Percentiles rank a stretch among this genome's conserved stretches.
Conservation (phyloP, 2,329 filamentous ascomycete genomes). For the Fusarium fujikuroi region DNA sequence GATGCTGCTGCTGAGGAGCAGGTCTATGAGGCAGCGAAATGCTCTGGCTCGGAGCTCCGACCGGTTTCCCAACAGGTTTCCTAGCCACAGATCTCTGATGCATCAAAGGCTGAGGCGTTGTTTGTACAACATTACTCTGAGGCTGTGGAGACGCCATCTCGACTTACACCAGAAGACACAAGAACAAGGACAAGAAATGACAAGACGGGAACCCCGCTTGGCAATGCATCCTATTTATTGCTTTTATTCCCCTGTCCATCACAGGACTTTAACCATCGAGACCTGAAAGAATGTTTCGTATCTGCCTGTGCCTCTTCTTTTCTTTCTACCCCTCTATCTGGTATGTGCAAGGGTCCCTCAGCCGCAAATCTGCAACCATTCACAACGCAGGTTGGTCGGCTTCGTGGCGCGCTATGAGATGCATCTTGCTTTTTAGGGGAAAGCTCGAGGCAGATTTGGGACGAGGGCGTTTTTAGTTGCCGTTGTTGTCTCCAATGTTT, state of each 20-base stretch:
- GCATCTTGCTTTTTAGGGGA: conserved; percentile 10
- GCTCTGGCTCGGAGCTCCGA: background rate
- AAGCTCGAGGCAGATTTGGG: conserved; percentile 10
- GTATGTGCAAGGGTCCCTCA: conserved; percentile 21
- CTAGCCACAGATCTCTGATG: conserved; percentile 30
- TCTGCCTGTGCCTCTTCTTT: background rate
- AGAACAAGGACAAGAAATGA: conserved; percentile 19
- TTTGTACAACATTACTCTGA: conserved; percentile 2
- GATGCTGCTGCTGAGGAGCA: background rate
- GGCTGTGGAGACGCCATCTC: conserved; percentile 31
- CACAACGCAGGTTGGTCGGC: background rate
- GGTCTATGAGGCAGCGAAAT: conserved; percentile 20
- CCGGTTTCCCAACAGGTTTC: conserved; percentile 14
- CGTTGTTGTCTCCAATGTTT: background rate
- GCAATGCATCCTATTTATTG: conserved; percentile 18
- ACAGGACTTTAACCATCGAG: background rate
- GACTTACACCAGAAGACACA: conserved; percentile 4
- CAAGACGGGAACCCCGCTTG: conserved; percentile 26
- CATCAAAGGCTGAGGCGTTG: conserved; percentile 15
- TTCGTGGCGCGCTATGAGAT: conserved; percentile 32
- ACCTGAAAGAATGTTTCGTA: conserved; percentile 11
- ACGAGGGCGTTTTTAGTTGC: conserved; percentile 3
- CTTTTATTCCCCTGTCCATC: conserved; percentile 11
- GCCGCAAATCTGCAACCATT: conserved; percentile 32
- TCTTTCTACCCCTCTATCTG: conserved; percentile 20